A percentile compares a stretch with the other conserved stretches of the same genome.
Evolutionary conservation across 768 basidiomycete species (phyloP).

Genomic region (Lentinula raphanica): DNA sequence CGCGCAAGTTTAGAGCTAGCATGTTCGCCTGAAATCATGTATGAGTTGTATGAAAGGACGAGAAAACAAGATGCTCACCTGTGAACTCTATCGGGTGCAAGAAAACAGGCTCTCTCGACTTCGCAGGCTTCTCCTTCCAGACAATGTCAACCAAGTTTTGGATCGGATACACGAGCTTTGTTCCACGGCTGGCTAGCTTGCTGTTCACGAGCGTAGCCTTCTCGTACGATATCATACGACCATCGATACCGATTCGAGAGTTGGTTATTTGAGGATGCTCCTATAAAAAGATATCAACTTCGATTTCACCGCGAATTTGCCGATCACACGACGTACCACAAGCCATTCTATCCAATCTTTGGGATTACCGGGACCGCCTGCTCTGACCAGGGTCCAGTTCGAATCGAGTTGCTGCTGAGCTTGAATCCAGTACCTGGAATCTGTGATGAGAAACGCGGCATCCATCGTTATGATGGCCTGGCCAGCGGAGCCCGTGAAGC

Average conservation of each 20-base stretch:
- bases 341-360: slow-evolving; percentile 82
- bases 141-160: slow-evolving; percentile 80
- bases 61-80: slow-evolving; percentile 25
- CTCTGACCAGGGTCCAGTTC: slow-evolving; percentile 67
- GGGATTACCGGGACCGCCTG: slow-evolving; percentile 47
- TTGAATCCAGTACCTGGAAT: slow-evolving; percentile 83
- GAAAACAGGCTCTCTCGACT: slow-evolving; percentile 60
- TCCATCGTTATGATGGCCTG: slow-evolving; percentile 63
- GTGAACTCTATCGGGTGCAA: slow-evolving; percentile 70
- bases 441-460: slow-evolving; percentile 69
- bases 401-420: slow-evolving; percentile 63
- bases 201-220: slow-evolving; percentile 57
- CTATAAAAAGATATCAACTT: slow-evolving; percentile 24
- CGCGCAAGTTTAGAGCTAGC: slow-evolving; percentile 65
- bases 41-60: neutral
- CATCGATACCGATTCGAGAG: slow-evolving; percentile 70
- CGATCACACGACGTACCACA: slow-evolving; percentile 35
- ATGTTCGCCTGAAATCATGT: slow-evolving; percentile 41
- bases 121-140: slow-evolving; percentile 74
- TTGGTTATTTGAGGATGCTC: slow-evolving; percentile 13
- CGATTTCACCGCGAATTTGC: neutral
- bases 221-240: slow-evolving; percentile 75
- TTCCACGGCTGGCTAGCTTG: slow-evolving; percentile 46
- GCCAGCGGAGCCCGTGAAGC: slow-evolving; percentile 65
- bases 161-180: slow-evolving; percentile 73